Conservation (phyloP, 73 alveolate genomes). For the Paramecium bursaria region DNA sequence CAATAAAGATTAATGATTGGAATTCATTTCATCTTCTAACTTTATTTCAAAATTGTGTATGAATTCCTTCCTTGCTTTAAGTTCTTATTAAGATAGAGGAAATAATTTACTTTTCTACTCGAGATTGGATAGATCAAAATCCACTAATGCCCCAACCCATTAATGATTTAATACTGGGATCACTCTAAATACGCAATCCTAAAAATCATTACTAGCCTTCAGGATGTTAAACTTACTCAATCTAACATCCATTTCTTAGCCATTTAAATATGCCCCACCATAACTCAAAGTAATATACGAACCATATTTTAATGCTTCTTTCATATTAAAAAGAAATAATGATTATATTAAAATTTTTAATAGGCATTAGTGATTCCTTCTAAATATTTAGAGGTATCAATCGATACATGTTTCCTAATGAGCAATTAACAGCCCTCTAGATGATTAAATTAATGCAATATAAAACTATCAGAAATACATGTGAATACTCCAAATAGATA, state of each 20-base stretch:
- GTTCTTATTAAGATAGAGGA: not conserved
- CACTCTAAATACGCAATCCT: conserved; percentile 37
- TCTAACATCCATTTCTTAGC: no score
- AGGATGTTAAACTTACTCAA: no score
- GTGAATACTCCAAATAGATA: conserved; percentile 9
- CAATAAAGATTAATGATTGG: conserved; percentile 27
- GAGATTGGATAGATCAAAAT: not conserved
- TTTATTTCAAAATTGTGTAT: conserved; percentile 13
- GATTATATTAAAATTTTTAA: conserved; percentile 49
- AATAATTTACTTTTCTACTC: not conserved
- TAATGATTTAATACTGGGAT: conserved; percentile 45
- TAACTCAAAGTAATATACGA: no score
- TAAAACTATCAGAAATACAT: not conserved
- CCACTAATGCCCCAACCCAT: conserved; percentile 43
- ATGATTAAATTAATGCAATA: not conserved
- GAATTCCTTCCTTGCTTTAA: conserved; percentile 6
- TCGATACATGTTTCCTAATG: conserved; percentile 29
- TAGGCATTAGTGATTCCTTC: conserved; percentile 38
- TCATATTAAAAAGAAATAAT: no score
- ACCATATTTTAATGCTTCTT: no score
- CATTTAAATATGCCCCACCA: no score
- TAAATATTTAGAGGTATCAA: not conserved
- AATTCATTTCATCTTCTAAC: conserved; percentile 51
- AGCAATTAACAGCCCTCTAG: not conserved
- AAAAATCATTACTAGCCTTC: no score